A percentile compares a stretch with the other conserved stretches of the same genome.
These are phyloP conservation scores for Echeveria elegans DNA, from an alignment of 164 flowering plant genomes.

Conservation along the genomic window DNA sequence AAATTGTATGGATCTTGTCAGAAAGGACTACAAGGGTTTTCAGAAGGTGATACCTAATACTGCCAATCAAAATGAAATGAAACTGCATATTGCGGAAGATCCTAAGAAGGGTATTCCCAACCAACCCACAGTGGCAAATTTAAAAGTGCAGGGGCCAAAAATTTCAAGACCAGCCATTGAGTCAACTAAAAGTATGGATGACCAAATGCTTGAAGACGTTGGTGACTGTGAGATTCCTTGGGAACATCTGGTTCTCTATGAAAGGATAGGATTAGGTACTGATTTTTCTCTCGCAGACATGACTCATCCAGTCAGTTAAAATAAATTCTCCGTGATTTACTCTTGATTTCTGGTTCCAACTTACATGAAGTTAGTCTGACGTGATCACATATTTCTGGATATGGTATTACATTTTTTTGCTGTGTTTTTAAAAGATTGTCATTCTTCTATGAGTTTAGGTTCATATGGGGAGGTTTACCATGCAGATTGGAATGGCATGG, in stretches of 20 bases:
- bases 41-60: conserved; percentile 16
- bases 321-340: background rate
- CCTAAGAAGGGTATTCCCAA: conserved; percentile 30
- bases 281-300: background rate
- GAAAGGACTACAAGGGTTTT: conserved; percentile 16
- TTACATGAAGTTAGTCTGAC: background rate
- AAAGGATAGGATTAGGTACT: conserved; percentile 96
- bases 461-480: conserved; percentile 96
- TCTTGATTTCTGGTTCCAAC: background rate
- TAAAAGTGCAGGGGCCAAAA: conserved; percentile 27
- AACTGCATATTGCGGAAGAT: conserved; percentile 23
- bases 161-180: conserved; percentile 27
- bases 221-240: conserved; percentile 87
- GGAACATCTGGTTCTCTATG: conserved; percentile 92
- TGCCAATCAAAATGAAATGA: conserved; percentile 18
- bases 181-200: conserved; percentile 30
- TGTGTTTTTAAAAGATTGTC: background rate
- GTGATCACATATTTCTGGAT: background rate
- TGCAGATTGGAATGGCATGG: conserved; percentile 98
- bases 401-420: too few species aligned
- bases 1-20: conserved; percentile 14
- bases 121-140: conserved; percentile 27
- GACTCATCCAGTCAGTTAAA: background rate
- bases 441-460: conserved; percentile 42
- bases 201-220: conserved; percentile 60